Base-by-base conservation (phyloP, 257 asterid species). In the Gentiana straminea region DNA sequence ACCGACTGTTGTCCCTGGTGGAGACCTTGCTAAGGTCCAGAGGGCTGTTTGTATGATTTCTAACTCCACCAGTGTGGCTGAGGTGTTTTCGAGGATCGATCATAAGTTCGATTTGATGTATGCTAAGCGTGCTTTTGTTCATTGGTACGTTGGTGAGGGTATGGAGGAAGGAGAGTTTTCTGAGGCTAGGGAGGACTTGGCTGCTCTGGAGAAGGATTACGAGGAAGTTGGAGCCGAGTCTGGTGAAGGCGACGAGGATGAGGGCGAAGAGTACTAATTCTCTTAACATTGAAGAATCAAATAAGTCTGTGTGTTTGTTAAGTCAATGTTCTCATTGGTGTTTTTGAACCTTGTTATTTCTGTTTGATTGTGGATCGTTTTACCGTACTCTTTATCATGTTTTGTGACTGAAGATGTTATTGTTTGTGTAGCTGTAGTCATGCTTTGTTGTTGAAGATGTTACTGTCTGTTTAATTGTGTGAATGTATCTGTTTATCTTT, bases 81-180 rank as follows among this genome's bases (percentile, higher is more conserved):
- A 89, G 76, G 97, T 89, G 51, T 89, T 89, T 75, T 89, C 97
- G 0, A 89, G 97, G 63, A 89, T 89, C 11, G 97, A 89, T 8
- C 94, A 82, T 59, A 89, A 89, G 81, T 89, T 89, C 2, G 97
- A 89, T 63, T 64, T 89, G 59, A 89, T 89, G 97, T 89, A 89
- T 3, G 89, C 94, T 0, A 89, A 89, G 81, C 81, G 97, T 38
- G 97, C 97, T 0, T 89, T 89, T 3, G 97, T 89, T 54, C 97
- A 89, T 13, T 89, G 97, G 97, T 89, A 89, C 1, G 97, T 89
- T 1, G 97, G 97, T 50, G 97, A 89, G 73, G 97, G 97, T 59
- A 89, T 89, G 97, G 97, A 89, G 75, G 97, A 89, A 70, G 97
- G 97, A 1, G 97, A 89, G 66, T 89, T 89, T 41, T 86, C 95